Conservation (phyloP, 768 basidiomycete genomes). For the Suillus alpinus region DNA sequence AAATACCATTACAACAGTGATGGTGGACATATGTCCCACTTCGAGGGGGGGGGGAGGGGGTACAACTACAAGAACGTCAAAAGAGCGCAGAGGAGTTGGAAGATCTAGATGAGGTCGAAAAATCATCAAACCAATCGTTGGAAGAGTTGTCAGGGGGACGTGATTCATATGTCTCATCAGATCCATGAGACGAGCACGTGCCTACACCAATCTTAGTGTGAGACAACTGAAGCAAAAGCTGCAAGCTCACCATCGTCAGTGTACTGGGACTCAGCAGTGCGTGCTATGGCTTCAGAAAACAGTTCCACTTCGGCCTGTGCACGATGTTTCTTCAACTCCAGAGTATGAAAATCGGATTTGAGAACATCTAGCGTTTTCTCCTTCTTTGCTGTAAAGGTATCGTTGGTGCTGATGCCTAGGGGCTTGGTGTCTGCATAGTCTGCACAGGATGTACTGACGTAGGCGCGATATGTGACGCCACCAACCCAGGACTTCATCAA, state of each 20-base stretch:
- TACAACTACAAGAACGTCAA: neutral
- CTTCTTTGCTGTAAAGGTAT: neutral
- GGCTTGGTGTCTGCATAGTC: neutral
- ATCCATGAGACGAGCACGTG: neutral
- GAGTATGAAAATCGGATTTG: neutral
- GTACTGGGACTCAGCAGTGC: no score
- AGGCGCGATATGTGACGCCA: neutral
- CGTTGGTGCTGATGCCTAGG: neutral
- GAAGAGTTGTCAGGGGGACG: neutral
- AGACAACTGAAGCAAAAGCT: neutral
- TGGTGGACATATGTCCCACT: no score
- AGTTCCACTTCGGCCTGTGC: neutral
- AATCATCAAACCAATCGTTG: neutral
- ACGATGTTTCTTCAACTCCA: neutral
- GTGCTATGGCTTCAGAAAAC: neutral
- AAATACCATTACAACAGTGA: neutral
- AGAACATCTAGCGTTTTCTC: neutral
- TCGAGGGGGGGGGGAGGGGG: neutral
- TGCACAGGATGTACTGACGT: neutral
- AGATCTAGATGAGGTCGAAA: neutral
- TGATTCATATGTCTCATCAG: neutral
- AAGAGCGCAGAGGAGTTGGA: neutral
- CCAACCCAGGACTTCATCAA: neutral
- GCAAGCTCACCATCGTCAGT: neutral
- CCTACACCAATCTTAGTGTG: neutral